A percentile compares a stretch with the other conserved stretches of the same genome.
phyloP scores from a whole-genome alignment of 257 asterid genomes.

The Nicotiana tabacum region DNA sequence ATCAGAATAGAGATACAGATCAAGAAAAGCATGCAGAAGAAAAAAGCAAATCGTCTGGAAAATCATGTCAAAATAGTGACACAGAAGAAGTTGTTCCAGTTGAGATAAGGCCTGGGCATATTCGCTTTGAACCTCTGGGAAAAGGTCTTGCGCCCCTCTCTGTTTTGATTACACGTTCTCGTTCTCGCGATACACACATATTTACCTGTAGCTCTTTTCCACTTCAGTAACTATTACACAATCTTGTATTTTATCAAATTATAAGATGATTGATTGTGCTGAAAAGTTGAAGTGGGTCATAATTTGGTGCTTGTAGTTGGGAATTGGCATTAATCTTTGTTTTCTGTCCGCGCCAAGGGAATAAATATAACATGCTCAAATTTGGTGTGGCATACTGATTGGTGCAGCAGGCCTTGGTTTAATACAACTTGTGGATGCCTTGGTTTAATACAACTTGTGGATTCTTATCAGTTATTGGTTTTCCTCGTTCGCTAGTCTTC shows the following conservation, averaged over 20 bases:
- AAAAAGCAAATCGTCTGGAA: constrained; percentile 21
- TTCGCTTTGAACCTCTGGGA: constrained; percentile 81
- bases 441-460: not conserved
- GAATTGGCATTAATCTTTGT: not conserved
- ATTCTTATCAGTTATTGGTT: not conserved
- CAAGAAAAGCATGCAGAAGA: constrained; percentile 26
- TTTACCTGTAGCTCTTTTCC: not conserved
- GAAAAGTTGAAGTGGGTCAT: not conserved
- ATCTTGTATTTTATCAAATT: not conserved
- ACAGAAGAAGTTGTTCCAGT: constrained; percentile 68
- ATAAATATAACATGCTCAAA: not conserved
- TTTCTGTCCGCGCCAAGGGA: not conserved
- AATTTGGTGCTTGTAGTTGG: not conserved
- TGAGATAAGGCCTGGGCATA: constrained; percentile 85
- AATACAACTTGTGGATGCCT: not conserved
- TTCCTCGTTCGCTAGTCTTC: not conserved
- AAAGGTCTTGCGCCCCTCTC: constrained; percentile 41
- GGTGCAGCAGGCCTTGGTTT: not conserved
- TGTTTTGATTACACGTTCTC: not conserved
- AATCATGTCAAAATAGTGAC: constrained; percentile 30
- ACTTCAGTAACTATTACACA: not conserved
- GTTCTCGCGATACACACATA: not conserved
- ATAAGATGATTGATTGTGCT: not conserved
- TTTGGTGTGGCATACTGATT: not conserved
- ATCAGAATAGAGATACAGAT: constrained; percentile 26